Base-by-base conservation (phyloP, 495 filamentous ascomycete genomes). In the Aspergillus sclerotiicarbonarius region DNA sequence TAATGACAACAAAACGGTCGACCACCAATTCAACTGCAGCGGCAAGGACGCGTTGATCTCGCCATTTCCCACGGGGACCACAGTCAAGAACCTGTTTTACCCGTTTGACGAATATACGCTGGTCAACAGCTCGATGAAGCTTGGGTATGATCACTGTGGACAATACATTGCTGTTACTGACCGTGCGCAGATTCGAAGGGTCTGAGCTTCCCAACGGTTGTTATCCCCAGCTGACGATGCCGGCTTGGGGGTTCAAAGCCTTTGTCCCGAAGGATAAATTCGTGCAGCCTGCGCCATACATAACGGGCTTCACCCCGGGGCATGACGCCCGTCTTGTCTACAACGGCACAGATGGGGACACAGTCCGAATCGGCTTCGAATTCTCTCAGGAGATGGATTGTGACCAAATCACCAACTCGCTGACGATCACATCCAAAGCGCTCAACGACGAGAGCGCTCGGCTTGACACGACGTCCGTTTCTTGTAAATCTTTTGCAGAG, bases 301-400 rank as follows among this genome's bases (percentile, higher is more conserved):
- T 50, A 13, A 50, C 47, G 6, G 3, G 8, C 25, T 86, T 89
- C 59, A 49, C 65, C 0, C 87, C 87, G 0, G 84, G 85, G 3
- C 87, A 90, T 60, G 87, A 90, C 56, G 0, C 81, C 83, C 5
- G 51, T 87, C 0, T 62, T 77, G 6, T 87, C 84, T 67, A 75
- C 3, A 70, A 71, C 29, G 69, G 13, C 0, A 50, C 76, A 48
- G 58, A 67, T 6, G 79, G 86, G 25, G 63, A 61, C 1, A 50
- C 47, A 1, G 58, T 85, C 4, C 54, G 73, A 0, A 63, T 87
- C 25, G 65, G 76, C 31, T 44, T 90, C 8, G 77, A 83, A 51
- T 90, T 84, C 71, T 86, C 83, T 5, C 70, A 70, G 2, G 60
- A 76, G 51, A 89, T 89, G 86, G 71, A 85, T 62, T 89, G 86